These are phyloP conservation scores for Psilocybe cyanescens DNA, from an alignment of 768 basidiomycete species.

Conservation along the genomic window DNA sequence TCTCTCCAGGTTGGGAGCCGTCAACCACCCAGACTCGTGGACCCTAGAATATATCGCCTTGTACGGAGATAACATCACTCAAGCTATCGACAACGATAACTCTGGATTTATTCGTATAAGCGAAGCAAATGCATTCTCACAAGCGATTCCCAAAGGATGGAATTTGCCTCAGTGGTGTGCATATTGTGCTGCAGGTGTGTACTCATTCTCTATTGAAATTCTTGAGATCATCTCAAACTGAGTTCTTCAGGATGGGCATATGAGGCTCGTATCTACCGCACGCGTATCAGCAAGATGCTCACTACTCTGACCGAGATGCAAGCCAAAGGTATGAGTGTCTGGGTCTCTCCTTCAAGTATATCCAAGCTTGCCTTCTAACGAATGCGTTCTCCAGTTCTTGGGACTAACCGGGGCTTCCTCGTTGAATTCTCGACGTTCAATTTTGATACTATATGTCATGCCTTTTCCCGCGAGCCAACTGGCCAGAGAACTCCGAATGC, in stretches of 20 bases:
- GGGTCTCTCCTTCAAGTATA: background rate
- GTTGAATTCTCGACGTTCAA: background rate
- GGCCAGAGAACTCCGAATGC: background rate
- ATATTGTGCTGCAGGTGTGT: constrained; percentile 22
- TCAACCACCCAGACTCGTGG: constrained; percentile 22
- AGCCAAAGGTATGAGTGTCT: constrained; percentile 11
- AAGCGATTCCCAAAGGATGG: constrained; percentile 23
- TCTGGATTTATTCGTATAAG: constrained; percentile 28
- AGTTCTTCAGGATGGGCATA: constrained; percentile 21
- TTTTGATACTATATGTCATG: constrained; percentile 1
- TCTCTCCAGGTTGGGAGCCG: constrained; percentile 3
- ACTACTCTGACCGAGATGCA: constrained; percentile 19
- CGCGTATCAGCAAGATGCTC: constrained; percentile 21
- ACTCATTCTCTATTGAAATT: background rate
- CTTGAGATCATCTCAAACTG: background rate
- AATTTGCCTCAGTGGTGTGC: constrained; percentile 27
- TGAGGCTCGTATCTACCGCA: constrained; percentile 25
- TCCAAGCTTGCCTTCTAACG: background rate
- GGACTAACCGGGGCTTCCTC: constrained; percentile 3
- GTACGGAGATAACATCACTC: constrained; percentile 15
- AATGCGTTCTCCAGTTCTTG: background rate
- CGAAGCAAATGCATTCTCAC: constrained; percentile 24
- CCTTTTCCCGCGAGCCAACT: background rate
- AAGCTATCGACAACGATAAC: constrained; percentile 22
- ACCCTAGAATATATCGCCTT: constrained; percentile 21